phyloP scores from a whole-genome alignment of 2,329 filamentous ascomycete genomes.

The Diaporthe sp. region DNA sequence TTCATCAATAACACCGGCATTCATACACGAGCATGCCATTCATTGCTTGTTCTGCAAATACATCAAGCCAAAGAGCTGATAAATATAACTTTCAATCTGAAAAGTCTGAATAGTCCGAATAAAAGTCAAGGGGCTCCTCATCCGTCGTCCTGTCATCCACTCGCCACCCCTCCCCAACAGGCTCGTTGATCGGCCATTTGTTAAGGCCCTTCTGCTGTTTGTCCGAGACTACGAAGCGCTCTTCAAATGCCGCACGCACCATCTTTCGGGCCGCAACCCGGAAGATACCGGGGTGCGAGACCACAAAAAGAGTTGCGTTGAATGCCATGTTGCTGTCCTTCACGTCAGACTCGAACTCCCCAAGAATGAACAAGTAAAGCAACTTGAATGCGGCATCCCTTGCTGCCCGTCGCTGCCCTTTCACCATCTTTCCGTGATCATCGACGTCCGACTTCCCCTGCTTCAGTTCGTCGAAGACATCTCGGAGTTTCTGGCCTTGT shows the following conservation, averaged over 20 bases:
- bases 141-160: background rate
- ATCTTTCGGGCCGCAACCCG: background rate
- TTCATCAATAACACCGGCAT: background rate
- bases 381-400: slow-evolving; percentile 8
- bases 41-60: no score
- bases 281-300: background rate
- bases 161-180: background rate
- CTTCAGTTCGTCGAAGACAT: background rate
- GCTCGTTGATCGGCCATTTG: background rate
- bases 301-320: background rate
- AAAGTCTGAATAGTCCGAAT: no score
- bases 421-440: background rate
- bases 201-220: background rate
- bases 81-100: no score
- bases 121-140: background rate
- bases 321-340: background rate
- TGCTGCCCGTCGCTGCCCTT: background rate
- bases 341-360: background rate
- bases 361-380: background rate
- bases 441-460: background rate
- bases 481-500: background rate
- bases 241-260: background rate
- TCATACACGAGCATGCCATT: no score
- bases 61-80: no score
- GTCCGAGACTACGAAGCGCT: background rate